Evolutionary conservation across 352 stramenopile species (phyloP), one percentile per base, ranked within the genome.

Genomic region (Achlya hypogyna): DNA sequence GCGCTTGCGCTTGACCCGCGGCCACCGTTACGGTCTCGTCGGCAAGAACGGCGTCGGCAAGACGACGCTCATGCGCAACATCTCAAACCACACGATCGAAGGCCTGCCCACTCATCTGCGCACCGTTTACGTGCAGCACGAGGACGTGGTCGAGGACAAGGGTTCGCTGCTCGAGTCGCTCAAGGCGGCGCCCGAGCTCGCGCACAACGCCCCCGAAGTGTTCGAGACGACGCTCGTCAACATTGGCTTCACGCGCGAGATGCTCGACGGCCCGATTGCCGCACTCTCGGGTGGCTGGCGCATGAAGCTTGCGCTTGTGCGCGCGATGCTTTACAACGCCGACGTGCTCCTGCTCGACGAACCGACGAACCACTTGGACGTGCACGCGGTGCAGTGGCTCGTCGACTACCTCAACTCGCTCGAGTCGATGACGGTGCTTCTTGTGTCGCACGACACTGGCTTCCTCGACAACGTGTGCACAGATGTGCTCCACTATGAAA

Each of bases 381-480:
- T 98, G 32, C 96, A 98, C 74, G 97, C 97, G 62, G 95, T 99
- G 65, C 89, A 94, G 40, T 99, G 96, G 96, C 80, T 99, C 28
- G 97, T 98, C 69, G 88, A 94, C 65, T 99, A 98, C 84, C 69
- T 98, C 28, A 97, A 98, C 79, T 96, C 86, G 23, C 84, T 98
- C 32, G 92, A 87, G 28, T 80, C 93, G 62, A 96, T 98, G 67
- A 98, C 96, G 40, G 88, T 88, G 70, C 93, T 98, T 74, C 94
- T 98, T 64, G 95, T 98, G 62, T 98, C 91, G 49, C 96, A 99
- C 81, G 96, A 99, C 81, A 98, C 92, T 14, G 90, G 90, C 35
- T 94, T 99, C 56, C 76, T 99, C 22, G 97, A 99, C 78, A 92
- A 98, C 64, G 97, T 97, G 71, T 98, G 94, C 79, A 97, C 93